A percentile compares a stretch with the other conserved stretches of the same genome.
These are phyloP conservation scores for Ramaria rubella DNA, from an alignment of 768 basidiomycete species.

Conservation along the genomic window DNA sequence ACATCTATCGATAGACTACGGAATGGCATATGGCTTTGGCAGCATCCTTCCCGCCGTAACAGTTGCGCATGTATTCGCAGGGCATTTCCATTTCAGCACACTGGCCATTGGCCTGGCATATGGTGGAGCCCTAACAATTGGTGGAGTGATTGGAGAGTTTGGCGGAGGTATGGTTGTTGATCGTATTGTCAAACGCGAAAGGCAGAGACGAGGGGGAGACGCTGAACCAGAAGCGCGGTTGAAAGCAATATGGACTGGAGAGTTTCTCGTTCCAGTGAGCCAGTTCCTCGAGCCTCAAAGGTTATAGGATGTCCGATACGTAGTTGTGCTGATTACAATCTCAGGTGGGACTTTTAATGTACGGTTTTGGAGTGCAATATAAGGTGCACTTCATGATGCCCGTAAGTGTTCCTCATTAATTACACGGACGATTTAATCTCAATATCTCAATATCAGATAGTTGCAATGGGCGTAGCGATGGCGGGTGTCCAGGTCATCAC, in stretches of 20 bases:
- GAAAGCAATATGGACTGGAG: conserved; percentile 10
- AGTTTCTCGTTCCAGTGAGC: conserved; percentile 9
- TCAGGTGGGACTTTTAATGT: conserved; percentile 4
- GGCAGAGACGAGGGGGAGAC: background rate
- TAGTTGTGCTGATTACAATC: background rate
- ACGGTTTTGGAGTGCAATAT: conserved; percentile 7
- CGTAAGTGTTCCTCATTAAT: background rate
- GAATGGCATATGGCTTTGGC: conserved; percentile 33
- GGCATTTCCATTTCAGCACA: conserved; percentile 35
- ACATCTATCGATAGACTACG: conserved; percentile 16
- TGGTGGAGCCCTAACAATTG: background rate
- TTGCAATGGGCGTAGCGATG: conserved; percentile 6
- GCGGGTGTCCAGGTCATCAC: conserved; percentile 7
- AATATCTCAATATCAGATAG: background rate
- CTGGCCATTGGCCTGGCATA: conserved; percentile 1
- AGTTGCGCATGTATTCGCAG: conserved; percentile 32
- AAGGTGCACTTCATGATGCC: conserved; percentile 4
- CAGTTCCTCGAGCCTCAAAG: background rate
- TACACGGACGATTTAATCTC: background rate
- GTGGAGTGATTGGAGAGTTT: conserved; percentile 4
- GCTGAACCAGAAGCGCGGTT: conserved; percentile 5
- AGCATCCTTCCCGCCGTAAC: conserved; percentile 37
- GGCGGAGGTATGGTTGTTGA: conserved; percentile 7
- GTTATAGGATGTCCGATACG: no score
- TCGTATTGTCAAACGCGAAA: background rate